Percentiles rank a stretch among this genome's conserved stretches.
These are phyloP conservation scores for Calonectria crousiana DNA, from an alignment of 2,329 filamentous ascomycete species.

Conservation along the genomic window DNA sequence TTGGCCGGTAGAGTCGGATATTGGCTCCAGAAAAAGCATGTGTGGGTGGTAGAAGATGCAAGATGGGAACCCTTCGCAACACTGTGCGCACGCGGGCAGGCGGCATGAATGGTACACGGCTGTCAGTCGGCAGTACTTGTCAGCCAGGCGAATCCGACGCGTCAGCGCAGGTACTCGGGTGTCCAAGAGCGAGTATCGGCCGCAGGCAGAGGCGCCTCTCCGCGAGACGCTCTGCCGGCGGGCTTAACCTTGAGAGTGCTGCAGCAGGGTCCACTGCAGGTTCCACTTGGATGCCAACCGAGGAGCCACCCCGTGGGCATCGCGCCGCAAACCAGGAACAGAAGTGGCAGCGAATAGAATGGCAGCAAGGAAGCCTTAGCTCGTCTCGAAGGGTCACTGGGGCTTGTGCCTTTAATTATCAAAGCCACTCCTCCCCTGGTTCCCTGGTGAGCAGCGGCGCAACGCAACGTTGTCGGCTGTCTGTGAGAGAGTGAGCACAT, in stretches of 20 bases:
- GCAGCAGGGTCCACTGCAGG: constrained; percentile 8
- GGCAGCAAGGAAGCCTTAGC: constrained; percentile 36
- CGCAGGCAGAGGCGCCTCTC: constrained; percentile 21
- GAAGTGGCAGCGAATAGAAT: constrained; percentile 35
- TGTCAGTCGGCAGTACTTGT: constrained; percentile 26
- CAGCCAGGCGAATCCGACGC: not conserved
- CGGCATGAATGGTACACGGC: constrained; percentile 31
- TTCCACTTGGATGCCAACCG: constrained; percentile 29
- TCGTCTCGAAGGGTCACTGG: constrained; percentile 42
- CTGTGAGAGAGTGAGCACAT: constrained; percentile 13
- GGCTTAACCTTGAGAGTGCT: constrained; percentile 29
- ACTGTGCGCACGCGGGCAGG: constrained; percentile 29
- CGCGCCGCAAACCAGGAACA: constrained; percentile 45
- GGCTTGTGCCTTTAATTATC: constrained; percentile 46
- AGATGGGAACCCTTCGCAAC: constrained; percentile 26
- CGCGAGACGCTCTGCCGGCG: constrained; percentile 28
- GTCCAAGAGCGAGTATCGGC: constrained; percentile 23
- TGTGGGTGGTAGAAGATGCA: constrained; percentile 28
- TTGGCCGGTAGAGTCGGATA: constrained; percentile 4
- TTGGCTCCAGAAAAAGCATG: constrained; percentile 17
- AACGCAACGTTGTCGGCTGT: constrained; percentile 12
- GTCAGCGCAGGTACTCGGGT: constrained; percentile 22
- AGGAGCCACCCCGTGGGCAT: constrained; percentile 42
- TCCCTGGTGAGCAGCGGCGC: constrained; percentile 15
- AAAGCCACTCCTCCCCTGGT: constrained; percentile 26